phyloP scores from a whole-genome alignment of 108 stramenopile genomes.

The Pseudonitzschia multiseries region DNA sequence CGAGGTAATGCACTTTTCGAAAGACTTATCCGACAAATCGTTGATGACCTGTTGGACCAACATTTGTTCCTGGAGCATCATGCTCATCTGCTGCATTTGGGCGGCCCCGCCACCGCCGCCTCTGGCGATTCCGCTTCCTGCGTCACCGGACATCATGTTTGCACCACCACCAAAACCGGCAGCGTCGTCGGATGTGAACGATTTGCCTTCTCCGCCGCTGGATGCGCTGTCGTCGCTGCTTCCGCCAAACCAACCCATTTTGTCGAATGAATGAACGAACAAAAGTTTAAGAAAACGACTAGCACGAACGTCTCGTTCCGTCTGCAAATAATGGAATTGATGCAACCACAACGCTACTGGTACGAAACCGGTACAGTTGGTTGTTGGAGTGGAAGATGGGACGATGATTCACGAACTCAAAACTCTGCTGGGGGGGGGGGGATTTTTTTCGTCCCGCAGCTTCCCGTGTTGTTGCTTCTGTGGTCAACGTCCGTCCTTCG shows the following conservation, averaged over 20 bases:
- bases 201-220: background rate
- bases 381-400: background rate
- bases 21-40: slow-evolving; percentile 64
- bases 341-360: no score
- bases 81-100: slow-evolving; percentile 67
- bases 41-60: slow-evolving; percentile 76
- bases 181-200: slow-evolving; percentile 6
- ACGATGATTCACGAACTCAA: no score
- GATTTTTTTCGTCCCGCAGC: background rate
- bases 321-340: no score
- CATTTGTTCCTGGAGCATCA: slow-evolving; percentile 72
- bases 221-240: slow-evolving; percentile 1
- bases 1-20: slow-evolving; percentile 76
- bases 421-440: no score
- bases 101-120: slow-evolving; percentile 5
- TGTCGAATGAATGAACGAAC: background rate
- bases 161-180: slow-evolving; percentile 3
- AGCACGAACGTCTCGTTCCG: background rate
- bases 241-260: slow-evolving; percentile 18
- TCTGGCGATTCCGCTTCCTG: background rate
- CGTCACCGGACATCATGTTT: background rate
- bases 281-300: background rate
- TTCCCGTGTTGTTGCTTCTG: background rate
- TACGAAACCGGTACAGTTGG: no score
- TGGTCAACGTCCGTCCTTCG: background rate